Base-by-base conservation (phyloP, 495 filamentous ascomycete species). In the Hyaloscypha hepaticicola region DNA sequence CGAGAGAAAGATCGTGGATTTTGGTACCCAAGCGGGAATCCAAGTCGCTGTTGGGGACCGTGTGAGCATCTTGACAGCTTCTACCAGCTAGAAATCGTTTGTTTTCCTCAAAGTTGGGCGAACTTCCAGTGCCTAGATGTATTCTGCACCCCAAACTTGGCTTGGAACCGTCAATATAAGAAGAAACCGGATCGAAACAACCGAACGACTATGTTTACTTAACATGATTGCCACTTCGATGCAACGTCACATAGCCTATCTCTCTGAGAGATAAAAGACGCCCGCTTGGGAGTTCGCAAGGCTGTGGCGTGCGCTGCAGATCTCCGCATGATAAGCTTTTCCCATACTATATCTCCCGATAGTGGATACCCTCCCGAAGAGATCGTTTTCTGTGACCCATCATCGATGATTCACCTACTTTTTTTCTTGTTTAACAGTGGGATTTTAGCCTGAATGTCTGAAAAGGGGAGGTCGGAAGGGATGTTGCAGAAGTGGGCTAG, bases 21-120 rank as follows among this genome's bases (percentile, higher is more conserved):
- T 70, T 11, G 80, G 80, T 34, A 82, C 79, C 74, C 77, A 80
- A n/a, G 79, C 79, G n/a, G 79, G 79, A 51, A 83, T 71, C 80
- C 80, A 83, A 28, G 79, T 83, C 11, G 79, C 79, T 5, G 79
- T 82, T 9, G 58, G 49, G 16, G 76, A 69, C 64, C 67, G 75
- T 55, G 71, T 65, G 26, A 79, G 48, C 75, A 79, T 79, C 41
- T 65, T 59, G 59, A 11, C 29, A 16, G 38, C 38, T 3, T 34
- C 31, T 34, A 12, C 12, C 38, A n/a, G 22, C 16, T 25, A 5
- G 12, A 22, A 24, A 26, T 24, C 27, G 14, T 6, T 8, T 27
- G 22, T 27, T 5, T 21, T 25, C n/a, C 26, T 5, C n/a, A 55
- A 55, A 26, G 24, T 34, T 34, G 5, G 31, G 12, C 38, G 12